Conservation (phyloP, 331 rosid species). For the Malus hybrid region DNA sequence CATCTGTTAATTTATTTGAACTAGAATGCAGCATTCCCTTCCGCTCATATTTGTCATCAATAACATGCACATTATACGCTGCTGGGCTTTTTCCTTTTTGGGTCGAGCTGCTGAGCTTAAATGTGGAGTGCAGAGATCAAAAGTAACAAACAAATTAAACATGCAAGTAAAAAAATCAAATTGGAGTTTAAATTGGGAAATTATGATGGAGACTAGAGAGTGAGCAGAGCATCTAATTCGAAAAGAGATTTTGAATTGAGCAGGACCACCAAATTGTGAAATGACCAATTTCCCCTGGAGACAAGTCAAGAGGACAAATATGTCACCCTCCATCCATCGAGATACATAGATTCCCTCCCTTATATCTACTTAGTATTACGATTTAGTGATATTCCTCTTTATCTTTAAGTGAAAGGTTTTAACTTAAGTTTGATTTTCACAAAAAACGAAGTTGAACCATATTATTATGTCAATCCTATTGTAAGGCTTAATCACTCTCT, state of each 20-base stretch:
- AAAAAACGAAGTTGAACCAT: too few species aligned
- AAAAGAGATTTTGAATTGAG: neutral
- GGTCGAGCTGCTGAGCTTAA: neutral
- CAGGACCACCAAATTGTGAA: neutral
- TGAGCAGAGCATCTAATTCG: neutral
- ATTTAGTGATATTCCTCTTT: accelerated
- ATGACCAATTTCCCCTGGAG: neutral
- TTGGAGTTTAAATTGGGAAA: neutral
- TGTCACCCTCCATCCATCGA: neutral
- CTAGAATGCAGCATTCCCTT: neutral
- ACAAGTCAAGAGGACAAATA: neutral
- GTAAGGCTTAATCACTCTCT: too few species aligned
- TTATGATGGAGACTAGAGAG: neutral
- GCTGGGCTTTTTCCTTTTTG: too few species aligned
- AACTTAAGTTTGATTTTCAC: too few species aligned
- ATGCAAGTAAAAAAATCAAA: neutral
- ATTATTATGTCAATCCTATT: too few species aligned
- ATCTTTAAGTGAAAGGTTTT: too few species aligned
- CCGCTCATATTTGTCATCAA: neutral
- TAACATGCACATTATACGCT: neutral
- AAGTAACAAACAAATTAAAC: neutral
- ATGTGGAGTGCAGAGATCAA: too few species aligned
- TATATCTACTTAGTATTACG: too few species aligned
- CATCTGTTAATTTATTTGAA: too few species aligned
- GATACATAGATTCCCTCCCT: neutral